phyloP scores from a whole-genome alignment of 2,329 filamentous ascomycete genomes.

The Venturia aucupariae region DNA sequence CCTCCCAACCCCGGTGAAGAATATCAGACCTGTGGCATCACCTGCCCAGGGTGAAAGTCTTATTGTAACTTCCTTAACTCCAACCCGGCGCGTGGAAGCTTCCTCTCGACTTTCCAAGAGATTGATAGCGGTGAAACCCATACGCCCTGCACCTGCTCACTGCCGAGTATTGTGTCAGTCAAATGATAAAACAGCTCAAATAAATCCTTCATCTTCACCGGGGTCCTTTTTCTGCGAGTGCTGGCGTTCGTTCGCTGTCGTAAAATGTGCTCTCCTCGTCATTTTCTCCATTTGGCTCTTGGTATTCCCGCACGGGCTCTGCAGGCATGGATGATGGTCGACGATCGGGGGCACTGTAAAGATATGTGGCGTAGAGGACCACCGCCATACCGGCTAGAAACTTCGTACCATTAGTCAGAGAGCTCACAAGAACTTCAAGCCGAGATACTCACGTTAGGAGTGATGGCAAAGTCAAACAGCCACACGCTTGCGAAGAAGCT shows the following conservation, averaged over 20 bases:
- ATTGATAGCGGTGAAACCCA: neutral
- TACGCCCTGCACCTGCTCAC: neutral
- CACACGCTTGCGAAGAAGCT: conserved; percentile 78
- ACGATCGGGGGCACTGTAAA: conserved; percentile 65
- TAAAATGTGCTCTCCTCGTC: conserved; percentile 16
- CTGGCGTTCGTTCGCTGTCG: conserved; percentile 8
- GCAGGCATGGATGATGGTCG: conserved; percentile 53
- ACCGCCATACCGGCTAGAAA: conserved; percentile 72
- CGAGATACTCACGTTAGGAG: conserved; percentile 52
- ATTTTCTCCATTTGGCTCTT: conserved; percentile 58
- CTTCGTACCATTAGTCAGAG: conserved; percentile 37
- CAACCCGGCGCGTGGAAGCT: neutral
- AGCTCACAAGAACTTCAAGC: conserved; percentile 8
- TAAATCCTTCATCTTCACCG: neutral
- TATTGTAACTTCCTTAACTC: neutral
- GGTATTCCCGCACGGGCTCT: conserved; percentile 53
- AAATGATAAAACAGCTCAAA: neutral
- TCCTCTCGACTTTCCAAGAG: neutral
- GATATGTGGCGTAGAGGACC: conserved; percentile 73
- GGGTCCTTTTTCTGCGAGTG: conserved; percentile 1
- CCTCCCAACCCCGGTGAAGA: neutral
- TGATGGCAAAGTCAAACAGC: conserved; percentile 74
- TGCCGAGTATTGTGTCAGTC: neutral
- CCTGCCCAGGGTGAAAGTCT: neutral
- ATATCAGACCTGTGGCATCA: neutral